These are phyloP conservation scores for Blastomyces parvus DNA, from an alignment of 2,329 filamentous ascomycete genomes.

Conservation along the genomic window DNA sequence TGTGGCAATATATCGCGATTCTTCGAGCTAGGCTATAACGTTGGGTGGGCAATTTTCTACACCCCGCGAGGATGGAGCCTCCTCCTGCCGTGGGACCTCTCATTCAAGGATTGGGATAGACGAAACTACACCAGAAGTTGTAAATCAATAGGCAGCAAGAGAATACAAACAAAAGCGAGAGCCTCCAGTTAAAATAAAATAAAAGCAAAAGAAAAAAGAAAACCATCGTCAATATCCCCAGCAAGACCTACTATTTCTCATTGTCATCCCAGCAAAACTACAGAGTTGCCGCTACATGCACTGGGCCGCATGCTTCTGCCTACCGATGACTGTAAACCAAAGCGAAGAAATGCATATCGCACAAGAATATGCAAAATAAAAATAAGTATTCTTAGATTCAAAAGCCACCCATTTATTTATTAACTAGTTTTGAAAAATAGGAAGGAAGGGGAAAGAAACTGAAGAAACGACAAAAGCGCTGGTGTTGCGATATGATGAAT, in stretches of 20 bases:
- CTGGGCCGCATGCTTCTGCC: neutral
- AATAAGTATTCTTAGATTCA: slow-evolving; percentile 3
- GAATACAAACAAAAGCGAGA: too few species aligned
- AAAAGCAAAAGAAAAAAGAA: neutral
- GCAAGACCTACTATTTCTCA: neutral
- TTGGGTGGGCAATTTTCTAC: too few species aligned
- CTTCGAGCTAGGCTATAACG: neutral
- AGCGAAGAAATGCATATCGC: neutral
- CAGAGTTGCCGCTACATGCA: neutral
- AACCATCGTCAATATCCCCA: neutral
- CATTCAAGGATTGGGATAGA: neutral
- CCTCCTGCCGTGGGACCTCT: too few species aligned
- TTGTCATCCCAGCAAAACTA: too few species aligned
- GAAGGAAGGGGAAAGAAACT: slow-evolving; percentile 3
- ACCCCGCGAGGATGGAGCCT: too few species aligned
- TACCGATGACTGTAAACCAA: neutral
- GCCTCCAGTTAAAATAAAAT: too few species aligned
- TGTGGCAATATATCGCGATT: neutral
- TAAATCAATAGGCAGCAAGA: too few species aligned
- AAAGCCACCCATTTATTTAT: slow-evolving; percentile 5
- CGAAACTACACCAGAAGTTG: too few species aligned
- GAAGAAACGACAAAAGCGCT: neutral
- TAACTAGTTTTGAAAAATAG: neutral
- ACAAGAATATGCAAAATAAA: neutral
- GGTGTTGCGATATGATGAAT: slow-evolving; percentile 15